Conservation (phyloP, 2,329 filamentous ascomycete species). For the Epicoccum sorghinum region DNA sequence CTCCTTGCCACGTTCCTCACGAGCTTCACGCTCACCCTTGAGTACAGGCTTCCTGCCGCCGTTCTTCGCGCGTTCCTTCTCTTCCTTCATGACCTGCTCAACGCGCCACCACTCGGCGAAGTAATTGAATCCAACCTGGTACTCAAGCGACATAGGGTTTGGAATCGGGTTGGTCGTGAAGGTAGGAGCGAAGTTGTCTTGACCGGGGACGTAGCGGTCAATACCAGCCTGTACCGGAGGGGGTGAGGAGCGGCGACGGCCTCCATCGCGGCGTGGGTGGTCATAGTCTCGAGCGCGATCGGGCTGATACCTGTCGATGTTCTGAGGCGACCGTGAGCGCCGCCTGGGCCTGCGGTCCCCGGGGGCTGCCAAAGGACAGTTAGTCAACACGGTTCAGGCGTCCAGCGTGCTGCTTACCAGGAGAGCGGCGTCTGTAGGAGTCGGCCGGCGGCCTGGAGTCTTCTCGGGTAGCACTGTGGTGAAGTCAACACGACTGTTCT, state of each 20-base stretch:
- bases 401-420: conserved; percentile 60
- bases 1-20: conserved; percentile 79
- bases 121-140: conserved; percentile 84
- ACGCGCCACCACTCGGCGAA: conserved; percentile 87
- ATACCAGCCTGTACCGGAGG: conserved; percentile 71
- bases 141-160: conserved; percentile 74
- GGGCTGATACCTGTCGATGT: conserved; percentile 79
- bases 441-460: conserved; percentile 59
- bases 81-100: conserved; percentile 82
- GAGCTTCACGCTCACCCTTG: conserved; percentile 68
- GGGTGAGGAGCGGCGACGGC: conserved; percentile 65
- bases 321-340: conserved; percentile 73
- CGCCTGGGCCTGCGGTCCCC: conserved; percentile 46
- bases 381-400: conserved; percentile 3
- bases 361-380: conserved; percentile 21
- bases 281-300: conserved; percentile 73
- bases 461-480: conserved; percentile 51
- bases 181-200: conserved; percentile 61
- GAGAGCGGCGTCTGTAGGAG: conserved; percentile 66
- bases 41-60: conserved; percentile 71
- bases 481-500: conserved; percentile 20
- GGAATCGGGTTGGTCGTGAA: conserved; percentile 69
- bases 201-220: conserved; percentile 82
- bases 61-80: conserved; percentile 73
- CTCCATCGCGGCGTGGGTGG: conserved; percentile 64